Evolutionary conservation across 768 basidiomycete genomes (phyloP).

Genomic region (Panaeolus papilionaceus): DNA sequence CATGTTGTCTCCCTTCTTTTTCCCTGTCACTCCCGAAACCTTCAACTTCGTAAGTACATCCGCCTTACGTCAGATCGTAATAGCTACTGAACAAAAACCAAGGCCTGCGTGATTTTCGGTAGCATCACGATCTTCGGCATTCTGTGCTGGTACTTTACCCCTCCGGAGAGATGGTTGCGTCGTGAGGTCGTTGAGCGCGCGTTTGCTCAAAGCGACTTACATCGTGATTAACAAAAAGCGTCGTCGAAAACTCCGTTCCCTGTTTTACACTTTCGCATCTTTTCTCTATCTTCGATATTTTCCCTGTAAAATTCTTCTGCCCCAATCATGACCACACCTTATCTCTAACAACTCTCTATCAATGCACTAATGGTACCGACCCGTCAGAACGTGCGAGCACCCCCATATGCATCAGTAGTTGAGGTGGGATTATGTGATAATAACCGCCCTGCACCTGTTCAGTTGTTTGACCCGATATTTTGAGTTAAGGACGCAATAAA

Average conservation of each 20-base stretch:
- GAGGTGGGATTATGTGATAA: no score
- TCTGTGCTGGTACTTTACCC: slow-evolving; percentile 79
- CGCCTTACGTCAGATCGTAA: slow-evolving; percentile 14
- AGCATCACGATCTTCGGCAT: slow-evolving; percentile 80
- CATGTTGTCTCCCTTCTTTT: slow-evolving; percentile 86
- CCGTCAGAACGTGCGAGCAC: neutral
- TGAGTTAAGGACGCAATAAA: no score
- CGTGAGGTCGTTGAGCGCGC: slow-evolving; percentile 63
- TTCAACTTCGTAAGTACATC: slow-evolving; percentile 82
- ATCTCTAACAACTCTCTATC: neutral
- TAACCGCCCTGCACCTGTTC: no score
- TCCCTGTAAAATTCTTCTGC: neutral
- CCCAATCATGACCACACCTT: neutral
- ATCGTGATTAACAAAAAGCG: neutral
- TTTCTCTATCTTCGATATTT: neutral
- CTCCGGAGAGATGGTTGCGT: slow-evolving; percentile 82
- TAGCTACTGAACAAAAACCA: slow-evolving; percentile 12
- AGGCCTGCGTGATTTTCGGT: slow-evolving; percentile 84
- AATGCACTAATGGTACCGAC: neutral
- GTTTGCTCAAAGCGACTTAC: slow-evolving; percentile 31
- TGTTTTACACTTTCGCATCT: neutral
- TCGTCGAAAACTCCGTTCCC: neutral
- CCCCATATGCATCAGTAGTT: neutral
- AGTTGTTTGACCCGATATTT: no score
- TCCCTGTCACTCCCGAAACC: slow-evolving; percentile 75